Base-by-base conservation (phyloP, 2,329 filamentous ascomycete genomes). In the Phialocephala sp. region DNA sequence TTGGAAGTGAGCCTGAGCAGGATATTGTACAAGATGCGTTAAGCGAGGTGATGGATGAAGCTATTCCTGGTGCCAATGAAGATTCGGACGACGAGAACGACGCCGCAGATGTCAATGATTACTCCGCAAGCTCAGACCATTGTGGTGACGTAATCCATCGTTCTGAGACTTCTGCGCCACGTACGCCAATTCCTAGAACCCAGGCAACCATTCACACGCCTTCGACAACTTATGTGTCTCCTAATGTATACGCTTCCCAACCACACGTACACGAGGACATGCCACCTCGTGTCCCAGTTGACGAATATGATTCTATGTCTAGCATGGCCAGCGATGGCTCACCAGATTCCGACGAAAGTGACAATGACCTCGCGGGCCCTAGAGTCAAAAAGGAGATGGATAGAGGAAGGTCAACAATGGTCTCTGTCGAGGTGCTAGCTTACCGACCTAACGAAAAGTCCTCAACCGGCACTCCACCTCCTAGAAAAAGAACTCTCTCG, bases 1-100 rank as follows among this genome's bases (percentile, higher is more conserved):
- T 50, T 50, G 45, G 22, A 8, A 43, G 41, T 27, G 45, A 50
- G 20, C 45, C 20, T 11, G 22, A 50, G 45, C 45, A 50, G 45
- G 45, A 50, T 50, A 50, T 50, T 50, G 45, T 50, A 50, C 45
- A 24, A 20, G 45, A 50, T 50, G 45, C 45, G 45, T 27, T 50
- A 27, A 27, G 45, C 45, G 45, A 50, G 45, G 20, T 50, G 20
- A 14, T 22, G 22, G 22, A 24, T 50, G 45, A 50, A 24, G 45
- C 45, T 22, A 27, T 50, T 50, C 22, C n/a, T 20, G n/a, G 24
- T 20, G 20, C 11, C 20, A 50, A 9, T 4, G 45, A 12, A 18
- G 45, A 50, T 14, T 22, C n/a, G 45, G 22, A 50, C 22, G 45
- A 50, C n/a, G 45, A 50, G 20, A 50, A 50, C 45, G n/a, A 50